phyloP scores from a whole-genome alignment of 768 basidiomycete genomes.

The Tylopilus intermedius region DNA sequence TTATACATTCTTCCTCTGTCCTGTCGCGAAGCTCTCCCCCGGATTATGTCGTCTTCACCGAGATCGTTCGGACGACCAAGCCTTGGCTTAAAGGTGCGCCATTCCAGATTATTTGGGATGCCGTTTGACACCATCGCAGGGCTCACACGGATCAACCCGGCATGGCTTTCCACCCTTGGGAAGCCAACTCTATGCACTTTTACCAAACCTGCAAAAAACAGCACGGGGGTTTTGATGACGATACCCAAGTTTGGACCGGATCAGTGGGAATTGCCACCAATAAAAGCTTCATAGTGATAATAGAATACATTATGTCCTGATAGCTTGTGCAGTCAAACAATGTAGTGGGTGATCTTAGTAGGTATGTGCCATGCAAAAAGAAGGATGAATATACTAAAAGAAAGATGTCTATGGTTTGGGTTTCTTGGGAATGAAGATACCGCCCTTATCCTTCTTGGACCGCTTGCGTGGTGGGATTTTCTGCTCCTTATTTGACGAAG shows the following conservation, averaged over 20 bases:
- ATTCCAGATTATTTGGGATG: neutral
- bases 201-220: slow-evolving; percentile 77
- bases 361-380: neutral
- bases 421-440: slow-evolving; percentile 64
- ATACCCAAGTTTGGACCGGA: slow-evolving; percentile 83
- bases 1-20: slow-evolving; percentile 86
- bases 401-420: slow-evolving; percentile 24
- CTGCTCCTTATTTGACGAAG: slow-evolving; percentile 18
- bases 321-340: slow-evolving; percentile 1
- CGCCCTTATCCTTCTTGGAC: slow-evolving; percentile 31
- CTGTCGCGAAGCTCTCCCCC: slow-evolving; percentile 67
- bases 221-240: slow-evolving; percentile 61
- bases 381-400: neutral
- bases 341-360: slow-evolving; percentile 5
- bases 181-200: slow-evolving; percentile 80
- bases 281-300: slow-evolving; percentile 22
- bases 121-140: slow-evolving; percentile 38
- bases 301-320: slow-evolving; percentile 13
- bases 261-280: slow-evolving; percentile 81
- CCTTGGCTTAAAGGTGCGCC: slow-evolving; percentile 75
- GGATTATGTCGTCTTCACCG: slow-evolving; percentile 81
- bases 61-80: slow-evolving; percentile 69
- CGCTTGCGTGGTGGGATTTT: slow-evolving; percentile 29
- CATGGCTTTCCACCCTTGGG: slow-evolving; percentile 82
- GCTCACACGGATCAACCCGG: slow-evolving; percentile 78